phyloP scores from a whole-genome alignment of 106 monocot species.

The Allium cepa region DNA sequence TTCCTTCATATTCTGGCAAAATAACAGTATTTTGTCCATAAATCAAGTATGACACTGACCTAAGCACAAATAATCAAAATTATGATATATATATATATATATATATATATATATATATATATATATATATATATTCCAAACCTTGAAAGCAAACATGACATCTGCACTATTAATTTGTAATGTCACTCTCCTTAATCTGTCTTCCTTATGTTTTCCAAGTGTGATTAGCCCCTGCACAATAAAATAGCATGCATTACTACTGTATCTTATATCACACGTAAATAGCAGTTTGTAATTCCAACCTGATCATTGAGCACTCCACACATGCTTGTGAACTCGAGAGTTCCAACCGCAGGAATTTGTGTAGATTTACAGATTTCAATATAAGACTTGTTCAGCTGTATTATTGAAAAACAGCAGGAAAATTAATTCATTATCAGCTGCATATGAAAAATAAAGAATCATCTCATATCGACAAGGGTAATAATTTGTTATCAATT shows the following conservation, averaged over 20 bases:
- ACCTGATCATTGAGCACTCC: constrained; percentile 83
- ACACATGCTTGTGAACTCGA: constrained; percentile 82
- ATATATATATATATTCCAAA: neutral
- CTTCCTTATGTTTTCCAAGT: constrained; percentile 57
- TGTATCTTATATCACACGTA: neutral
- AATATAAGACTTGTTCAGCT: constrained; percentile 75
- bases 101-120: neutral
- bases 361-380: constrained; percentile 65
- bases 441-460: no score
- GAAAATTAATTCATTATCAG: no score
- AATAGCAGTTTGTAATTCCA: neutral
- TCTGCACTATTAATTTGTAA: constrained; percentile 60
- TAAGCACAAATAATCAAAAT: neutral
- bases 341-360: constrained; percentile 51
- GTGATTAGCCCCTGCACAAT: constrained; percentile 61
- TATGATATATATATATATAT: neutral
- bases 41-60: no score
- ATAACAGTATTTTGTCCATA: neutral
- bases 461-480: no score
- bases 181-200: constrained; percentile 47
- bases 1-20: constrained; percentile 16
- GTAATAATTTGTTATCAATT: no score
- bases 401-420: constrained; percentile 6
- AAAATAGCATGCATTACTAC: neutral
- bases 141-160: constrained; percentile 83